Evolutionary conservation across 306 rosid species (phyloP), one percentile per base, ranked within the genome.

Genomic region (Rosa persica): DNA sequence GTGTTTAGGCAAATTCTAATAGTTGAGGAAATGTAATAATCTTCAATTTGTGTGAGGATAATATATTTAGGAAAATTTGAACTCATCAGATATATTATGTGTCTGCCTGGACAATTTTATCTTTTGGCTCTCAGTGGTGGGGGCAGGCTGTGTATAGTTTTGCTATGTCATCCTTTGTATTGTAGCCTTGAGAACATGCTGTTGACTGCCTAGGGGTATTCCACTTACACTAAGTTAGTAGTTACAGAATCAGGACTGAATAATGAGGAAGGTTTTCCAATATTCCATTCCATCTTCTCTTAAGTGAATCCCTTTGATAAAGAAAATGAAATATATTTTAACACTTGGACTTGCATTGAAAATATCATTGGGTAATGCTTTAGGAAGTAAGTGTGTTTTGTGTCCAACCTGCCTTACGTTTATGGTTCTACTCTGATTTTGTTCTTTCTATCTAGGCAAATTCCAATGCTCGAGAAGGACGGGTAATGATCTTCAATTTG

Each of bases 401-500:
- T 23, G 40, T 39, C 46, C 19, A 52, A 16, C 27, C 23, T 25
- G 30, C 57, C 46, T 23, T 3, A 65, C 74, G 57, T 75, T 39
- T 17, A n/a, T 51, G 67, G 42, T 60, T 70, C 16, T 30, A 5
- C 61, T 74, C 17, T 7, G 2, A 30, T 12, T 36, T 76, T 6
- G 20, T 20, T 77, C 77, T 49, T 81, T 47, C 46, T 85, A 17
- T 85, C 74, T 80, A 94, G 98, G 98, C 98, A 44, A 88, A 61
- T 87, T 86, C 85, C 74, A 94, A 94, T 79, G 91, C 98, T 27
- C 85, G 98, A 84, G 98, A 94, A 79, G 98, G 97, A 77, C 88
- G 97, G 43, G 97, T 92, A 55, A 92, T 92, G 97, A 84, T 94
- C 80, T 94, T 89, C 86, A 92, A 94, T 88, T 85, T 94, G 86